A percentile compares a stretch with the other conserved stretches of the same genome.
phyloP scores from a whole-genome alignment of 78 protist species.

The Dictyostelium firmibasis region DNA sequence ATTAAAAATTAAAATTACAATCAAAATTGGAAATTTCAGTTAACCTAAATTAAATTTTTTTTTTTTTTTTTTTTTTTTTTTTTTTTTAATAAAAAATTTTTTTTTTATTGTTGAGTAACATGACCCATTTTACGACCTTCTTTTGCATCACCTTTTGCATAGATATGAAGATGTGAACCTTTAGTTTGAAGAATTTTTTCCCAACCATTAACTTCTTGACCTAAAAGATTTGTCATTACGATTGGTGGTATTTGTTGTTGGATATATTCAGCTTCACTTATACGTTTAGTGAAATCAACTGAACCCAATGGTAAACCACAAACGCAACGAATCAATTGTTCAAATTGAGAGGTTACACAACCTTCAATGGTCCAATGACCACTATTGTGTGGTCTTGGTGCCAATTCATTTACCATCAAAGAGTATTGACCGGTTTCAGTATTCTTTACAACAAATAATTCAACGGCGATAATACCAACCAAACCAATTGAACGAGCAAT shows the following conservation, averaged over 20 bases:
- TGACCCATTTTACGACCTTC: slow-evolving; percentile 93
- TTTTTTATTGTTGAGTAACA: slow-evolving; percentile 66
- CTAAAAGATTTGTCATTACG: slow-evolving; percentile 74
- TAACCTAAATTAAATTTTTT: background rate
- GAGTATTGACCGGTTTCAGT: slow-evolving; percentile 18
- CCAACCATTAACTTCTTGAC: slow-evolving; percentile 75
- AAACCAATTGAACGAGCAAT: slow-evolving; percentile 72
- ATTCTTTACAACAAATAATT: slow-evolving; percentile 83
- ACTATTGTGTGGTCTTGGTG: slow-evolving; percentile 96
- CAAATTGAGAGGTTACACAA: slow-evolving; percentile 89
- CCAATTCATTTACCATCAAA: slow-evolving; percentile 93
- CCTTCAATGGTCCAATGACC: slow-evolving; percentile 97
- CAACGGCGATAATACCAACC: slow-evolving; percentile 91
- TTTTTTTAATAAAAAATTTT: background rate
- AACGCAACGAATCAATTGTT: slow-evolving; percentile 91
- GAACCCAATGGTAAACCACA: slow-evolving; percentile 88
- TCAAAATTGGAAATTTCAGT: no score
- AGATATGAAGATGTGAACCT: slow-evolving; percentile 82
- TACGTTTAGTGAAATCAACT: slow-evolving; percentile 45
- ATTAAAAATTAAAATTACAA: no score
- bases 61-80: background rate
- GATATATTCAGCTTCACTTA: slow-evolving; percentile 37
- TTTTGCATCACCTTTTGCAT: slow-evolving; percentile 87
- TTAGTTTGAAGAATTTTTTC: slow-evolving; percentile 26
- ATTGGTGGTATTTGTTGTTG: slow-evolving; percentile 29